A percentile compares a stretch with the other conserved stretches of the same genome.
These are phyloP conservation scores for Phytophthora brassicae DNA, from an alignment of 352 stramenopile genomes.

Conservation along the genomic window DNA sequence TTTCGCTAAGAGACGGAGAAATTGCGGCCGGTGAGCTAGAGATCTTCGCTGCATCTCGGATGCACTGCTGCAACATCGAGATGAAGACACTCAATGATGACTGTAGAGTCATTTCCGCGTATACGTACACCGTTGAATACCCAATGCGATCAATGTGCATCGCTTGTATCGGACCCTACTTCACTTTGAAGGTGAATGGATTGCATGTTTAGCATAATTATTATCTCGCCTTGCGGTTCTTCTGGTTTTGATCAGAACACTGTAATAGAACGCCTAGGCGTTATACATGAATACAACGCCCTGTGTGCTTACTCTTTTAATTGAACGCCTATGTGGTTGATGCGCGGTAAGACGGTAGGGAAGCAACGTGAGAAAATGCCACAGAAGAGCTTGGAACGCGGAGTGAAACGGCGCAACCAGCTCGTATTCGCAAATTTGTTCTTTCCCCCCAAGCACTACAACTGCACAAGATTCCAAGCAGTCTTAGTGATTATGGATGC, in stretches of 20 bases:
- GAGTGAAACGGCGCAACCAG: neutral
- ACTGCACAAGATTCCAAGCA: neutral
- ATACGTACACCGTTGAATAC: neutral
- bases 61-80: neutral
- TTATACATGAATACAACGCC: neutral
- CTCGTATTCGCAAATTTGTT: neutral
- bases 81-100: neutral
- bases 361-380: neutral
- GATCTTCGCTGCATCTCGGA: neutral
- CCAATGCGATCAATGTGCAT: neutral
- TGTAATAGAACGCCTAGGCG: constrained; percentile 2
- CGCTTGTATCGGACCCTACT: neutral
- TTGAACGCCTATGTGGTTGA: neutral
- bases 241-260: neutral
- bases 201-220: too few species aligned
- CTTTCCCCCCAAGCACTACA: neutral
- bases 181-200: neutral
- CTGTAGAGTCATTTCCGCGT: neutral
- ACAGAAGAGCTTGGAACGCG: neutral
- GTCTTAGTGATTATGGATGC: constrained; percentile 2
- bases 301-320: too few species aligned
- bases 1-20: neutral
- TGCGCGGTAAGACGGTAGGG: neutral
- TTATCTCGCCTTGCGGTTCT: neutral
- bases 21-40: neutral